Evolutionary conservation across 495 filamentous ascomycete genomes (phyloP), one percentile per base, ranked within the genome.

Genomic region (Articulospora tetracladia): DNA sequence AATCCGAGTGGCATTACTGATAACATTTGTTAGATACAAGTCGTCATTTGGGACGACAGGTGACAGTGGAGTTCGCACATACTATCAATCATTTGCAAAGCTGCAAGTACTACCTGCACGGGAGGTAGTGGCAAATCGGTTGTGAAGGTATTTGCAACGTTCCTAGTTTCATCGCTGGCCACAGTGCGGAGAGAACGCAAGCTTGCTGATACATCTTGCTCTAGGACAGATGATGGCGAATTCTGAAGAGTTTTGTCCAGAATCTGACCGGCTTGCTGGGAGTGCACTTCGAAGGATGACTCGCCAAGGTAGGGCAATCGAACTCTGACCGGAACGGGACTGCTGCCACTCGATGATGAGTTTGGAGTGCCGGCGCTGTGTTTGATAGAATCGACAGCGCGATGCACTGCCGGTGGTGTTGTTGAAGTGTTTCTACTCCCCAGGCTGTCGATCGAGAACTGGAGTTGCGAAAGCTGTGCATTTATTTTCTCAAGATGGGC

Each of bases 271-370:
- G 58, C 26, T 46, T 60, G 49, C 23, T 60, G 46, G 25, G 58
- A 60, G 28, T 54, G 58, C 4, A 50, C 28, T 47, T 54, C 58
- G 22, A 55, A 60, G 2, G 58, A 60, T 15, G 58, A 60, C 41
- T 60, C 58, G 13, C 58, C 58, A 27, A 51, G 58, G 34, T 55
- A 54, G 26, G 26, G 50, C 55, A 46, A 15, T 39, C 11, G 3
- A 15, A 22, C 48, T 50, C 22, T 26, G 13, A 13, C 30, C 20
- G 41, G 19, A 27, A 4, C 17, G 20, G 13, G 15, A 17, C 15
- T 44, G 3, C n/a, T 7, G 11, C 39, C 15, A 44, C 39, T 44
- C 10, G 39, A 44, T 19, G 4, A 11, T n/a, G 39, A 44, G 10
- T n/a, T 44, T 3, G 39, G 15, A 44, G 39, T n/a, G 17, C 39